Conservation (phyloP, 345 rosid genomes). For the Kernera saxatilis region DNA sequence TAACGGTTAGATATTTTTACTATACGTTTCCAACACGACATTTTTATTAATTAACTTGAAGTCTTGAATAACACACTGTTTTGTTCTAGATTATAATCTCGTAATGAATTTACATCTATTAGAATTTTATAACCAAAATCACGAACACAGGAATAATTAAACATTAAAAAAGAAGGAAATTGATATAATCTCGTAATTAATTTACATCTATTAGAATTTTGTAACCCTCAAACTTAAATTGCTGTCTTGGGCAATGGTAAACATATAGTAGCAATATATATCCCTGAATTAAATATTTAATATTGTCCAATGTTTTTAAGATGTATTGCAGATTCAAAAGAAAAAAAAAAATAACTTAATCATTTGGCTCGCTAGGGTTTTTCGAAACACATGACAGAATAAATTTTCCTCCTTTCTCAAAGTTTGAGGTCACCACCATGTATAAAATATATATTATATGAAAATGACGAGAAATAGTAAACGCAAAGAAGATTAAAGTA, state of each 20-base stretch:
- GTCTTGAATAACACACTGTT: background rate
- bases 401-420: background rate
- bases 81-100: background rate
- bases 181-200: too few relatives aligned
- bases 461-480: background rate
- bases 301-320: background rate
- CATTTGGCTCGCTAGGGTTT: slow-evolving; percentile 14
- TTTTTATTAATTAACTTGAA: background rate
- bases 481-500: slow-evolving; percentile 27
- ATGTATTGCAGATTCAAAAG: background rate
- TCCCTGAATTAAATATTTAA: background rate
- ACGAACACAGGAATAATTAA: background rate
- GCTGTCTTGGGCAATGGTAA: background rate
- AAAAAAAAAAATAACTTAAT: background rate
- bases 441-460: background rate
- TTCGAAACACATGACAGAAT: slow-evolving; percentile 12
- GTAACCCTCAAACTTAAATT: background rate
- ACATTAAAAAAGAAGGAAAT: background rate
- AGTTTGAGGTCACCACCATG: slow-evolving; percentile 24
- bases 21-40: background rate
- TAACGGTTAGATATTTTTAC: background rate
- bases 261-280: background rate
- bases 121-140: background rate
- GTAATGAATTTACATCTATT: background rate
- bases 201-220: too few relatives aligned